Percentiles rank a stretch among this genome's conserved stretches.
phyloP scores from a whole-genome alignment of 176 grass and related monocot genomes.

The Lolium rigidum region DNA sequence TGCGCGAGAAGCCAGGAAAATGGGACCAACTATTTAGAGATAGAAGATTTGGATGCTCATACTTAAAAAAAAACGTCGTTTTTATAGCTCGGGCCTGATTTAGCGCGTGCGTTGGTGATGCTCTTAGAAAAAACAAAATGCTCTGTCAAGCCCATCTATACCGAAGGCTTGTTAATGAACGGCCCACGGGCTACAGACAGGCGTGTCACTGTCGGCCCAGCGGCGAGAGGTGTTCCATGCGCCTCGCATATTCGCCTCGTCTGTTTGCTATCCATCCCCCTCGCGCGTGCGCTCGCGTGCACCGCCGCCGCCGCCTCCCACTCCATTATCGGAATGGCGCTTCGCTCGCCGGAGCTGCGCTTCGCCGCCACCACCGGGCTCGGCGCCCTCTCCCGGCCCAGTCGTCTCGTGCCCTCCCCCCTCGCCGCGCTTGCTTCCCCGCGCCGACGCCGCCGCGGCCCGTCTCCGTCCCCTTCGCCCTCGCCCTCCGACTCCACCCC shows the following conservation, averaged over 20 bases:
- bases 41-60: no score
- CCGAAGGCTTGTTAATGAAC: neutral
- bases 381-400: constrained; percentile 49
- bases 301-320: constrained; percentile 28
- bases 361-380: constrained; percentile 51
- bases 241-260: constrained; percentile 29
- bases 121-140: no score
- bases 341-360: constrained; percentile 63
- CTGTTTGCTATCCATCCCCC: constrained; percentile 29
- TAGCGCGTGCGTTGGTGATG: no score
- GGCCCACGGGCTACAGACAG: neutral
- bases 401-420: constrained; percentile 31
- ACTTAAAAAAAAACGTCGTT: no score
- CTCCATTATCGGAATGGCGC: constrained; percentile 47
- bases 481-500: constrained; percentile 42
- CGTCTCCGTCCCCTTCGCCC: constrained; percentile 35
- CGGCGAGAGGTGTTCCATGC: neutral
- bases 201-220: neutral
- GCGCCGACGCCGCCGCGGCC: constrained; percentile 53
- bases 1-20: no score
- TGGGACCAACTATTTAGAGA: no score
- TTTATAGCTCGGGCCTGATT: no score
- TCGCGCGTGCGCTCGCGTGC: constrained; percentile 10
- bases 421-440: constrained; percentile 51
- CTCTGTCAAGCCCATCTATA: neutral